Evolutionary conservation across 2,329 filamentous ascomycete genomes (phyloP).

Genomic region (Thelonectria olida): DNA sequence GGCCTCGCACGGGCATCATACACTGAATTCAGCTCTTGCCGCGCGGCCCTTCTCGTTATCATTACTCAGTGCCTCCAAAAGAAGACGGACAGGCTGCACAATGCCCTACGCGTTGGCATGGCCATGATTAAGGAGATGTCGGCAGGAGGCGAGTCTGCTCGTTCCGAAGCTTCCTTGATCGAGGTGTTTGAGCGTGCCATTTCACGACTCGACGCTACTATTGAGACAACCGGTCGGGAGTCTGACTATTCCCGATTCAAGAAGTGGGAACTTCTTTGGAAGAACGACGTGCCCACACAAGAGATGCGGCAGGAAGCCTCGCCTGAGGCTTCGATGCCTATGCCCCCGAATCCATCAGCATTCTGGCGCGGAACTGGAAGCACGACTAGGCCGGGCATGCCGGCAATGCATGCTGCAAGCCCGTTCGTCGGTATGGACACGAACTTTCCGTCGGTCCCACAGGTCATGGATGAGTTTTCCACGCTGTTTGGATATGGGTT

Average conservation of each 20-base stretch:
- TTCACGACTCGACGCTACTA: constrained; percentile 54
- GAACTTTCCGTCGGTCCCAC: constrained; percentile 50
- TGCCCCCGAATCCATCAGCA: constrained; percentile 33
- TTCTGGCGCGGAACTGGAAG: constrained; percentile 37
- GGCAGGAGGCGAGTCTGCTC: constrained; percentile 59
- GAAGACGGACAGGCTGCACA: constrained; percentile 52
- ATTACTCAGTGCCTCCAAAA: constrained; percentile 51
- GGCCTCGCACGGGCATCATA: constrained; percentile 64
- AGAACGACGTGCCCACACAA: constrained; percentile 46
- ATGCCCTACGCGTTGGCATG: constrained; percentile 58
- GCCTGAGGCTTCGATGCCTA: constrained; percentile 32
- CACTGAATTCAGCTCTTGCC: constrained; percentile 65
- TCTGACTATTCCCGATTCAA: constrained; percentile 62
- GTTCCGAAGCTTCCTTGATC: constrained; percentile 62
- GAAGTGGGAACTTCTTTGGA: constrained; percentile 61
- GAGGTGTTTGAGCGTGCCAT: constrained; percentile 61
- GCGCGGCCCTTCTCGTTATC: constrained; percentile 61
- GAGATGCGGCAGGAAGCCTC: constrained; percentile 39
- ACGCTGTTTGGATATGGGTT: constrained; percentile 44
- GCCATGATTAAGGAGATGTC: constrained; percentile 63
- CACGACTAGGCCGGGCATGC: constrained; percentile 35
- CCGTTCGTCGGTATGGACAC: constrained; percentile 50
- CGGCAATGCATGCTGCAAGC: constrained; percentile 41
- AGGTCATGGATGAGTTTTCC: constrained; percentile 50
- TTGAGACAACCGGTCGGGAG: constrained; percentile 49